Evolutionary conservation across 1,139 yeast genomes (phyloP).

Genomic region (Geotrichum australiense): DNA sequence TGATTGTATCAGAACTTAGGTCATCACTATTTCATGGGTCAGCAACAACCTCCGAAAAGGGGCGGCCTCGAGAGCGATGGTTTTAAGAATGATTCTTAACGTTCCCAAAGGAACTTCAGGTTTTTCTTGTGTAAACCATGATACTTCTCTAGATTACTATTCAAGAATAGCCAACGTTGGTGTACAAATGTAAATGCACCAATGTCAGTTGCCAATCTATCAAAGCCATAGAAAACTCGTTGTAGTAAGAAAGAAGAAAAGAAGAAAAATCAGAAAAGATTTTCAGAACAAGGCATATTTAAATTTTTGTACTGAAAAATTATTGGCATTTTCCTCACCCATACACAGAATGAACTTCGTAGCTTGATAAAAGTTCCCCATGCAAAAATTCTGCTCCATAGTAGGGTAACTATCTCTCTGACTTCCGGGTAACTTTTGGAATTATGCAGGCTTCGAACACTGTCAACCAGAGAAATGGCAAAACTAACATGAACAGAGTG

Average conservation of each 20-base stretch:
- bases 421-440: too few relatives aligned
- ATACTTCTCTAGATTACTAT: neutral
- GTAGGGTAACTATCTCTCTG: too few relatives aligned
- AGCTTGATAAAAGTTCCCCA: too few relatives aligned
- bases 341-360: too few relatives aligned
- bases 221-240: too few relatives aligned
- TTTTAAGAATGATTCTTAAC: slow-evolving; percentile 52
- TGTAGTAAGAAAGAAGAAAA: slow-evolving; percentile 2
- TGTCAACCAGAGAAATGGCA: too few relatives aligned
- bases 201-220: neutral
- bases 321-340: too few relatives aligned
- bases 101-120: neutral
- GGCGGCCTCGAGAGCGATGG: slow-evolving; percentile 96
- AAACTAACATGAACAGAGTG: too few relatives aligned
- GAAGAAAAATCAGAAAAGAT: slow-evolving; percentile 1
- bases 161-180: neutral
- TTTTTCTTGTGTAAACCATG: slow-evolving; percentile 5
- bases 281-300: too few relatives aligned
- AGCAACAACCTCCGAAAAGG: slow-evolving; percentile 41
- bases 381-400: too few relatives aligned
- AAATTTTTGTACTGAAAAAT: too few relatives aligned
- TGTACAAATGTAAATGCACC: slow-evolving; percentile 15
- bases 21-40: slow-evolving; percentile 91
- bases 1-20: slow-evolving; percentile 75
- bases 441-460: too few relatives aligned